Conservation (phyloP, 2,329 filamentous ascomycete genomes). For the Exserohilum turcica region DNA sequence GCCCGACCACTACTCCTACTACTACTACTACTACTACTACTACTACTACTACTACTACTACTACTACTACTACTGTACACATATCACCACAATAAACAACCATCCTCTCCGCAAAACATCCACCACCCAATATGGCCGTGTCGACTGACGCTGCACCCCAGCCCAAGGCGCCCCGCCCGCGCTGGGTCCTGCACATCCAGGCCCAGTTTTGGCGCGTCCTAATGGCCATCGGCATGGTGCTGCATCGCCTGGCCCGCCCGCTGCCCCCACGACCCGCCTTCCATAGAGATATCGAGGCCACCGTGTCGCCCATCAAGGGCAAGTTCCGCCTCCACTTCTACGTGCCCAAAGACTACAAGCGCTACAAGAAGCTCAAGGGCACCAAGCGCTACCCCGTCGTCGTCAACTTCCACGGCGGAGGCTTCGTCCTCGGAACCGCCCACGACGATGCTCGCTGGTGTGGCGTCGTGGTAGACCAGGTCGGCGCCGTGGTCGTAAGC, state of each 20-base stretch:
- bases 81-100: no score
- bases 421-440: conserved; percentile 64
- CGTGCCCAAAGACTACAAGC: conserved; percentile 58
- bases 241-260: conserved; percentile 67
- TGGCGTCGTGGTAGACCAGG: conserved; percentile 59
- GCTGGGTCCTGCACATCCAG: conserved; percentile 67
- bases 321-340: conserved; percentile 65
- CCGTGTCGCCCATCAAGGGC: conserved; percentile 52
- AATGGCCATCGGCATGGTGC: conserved; percentile 71
- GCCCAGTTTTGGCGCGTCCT: conserved; percentile 70
- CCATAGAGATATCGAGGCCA: conserved; percentile 59
- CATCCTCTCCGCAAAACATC: neutral
- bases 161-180: conserved; percentile 46
- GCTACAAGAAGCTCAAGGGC: conserved; percentile 49
- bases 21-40: no score
- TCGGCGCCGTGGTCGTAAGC: conserved; percentile 63
- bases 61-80: no score
- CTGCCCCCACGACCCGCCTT: conserved; percentile 66
- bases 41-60: no score
- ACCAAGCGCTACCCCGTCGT: conserved; percentile 60
- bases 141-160: conserved; percentile 13
- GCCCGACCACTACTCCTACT: no score
- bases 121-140: conserved; percentile 1
- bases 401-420: conserved; percentile 69
- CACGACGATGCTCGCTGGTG: conserved; percentile 67